Percentiles rank a stretch among this genome's conserved stretches.
phyloP scores from a whole-genome alignment of 1,139 yeast species.

The Meyerozyma athensensis region DNA sequence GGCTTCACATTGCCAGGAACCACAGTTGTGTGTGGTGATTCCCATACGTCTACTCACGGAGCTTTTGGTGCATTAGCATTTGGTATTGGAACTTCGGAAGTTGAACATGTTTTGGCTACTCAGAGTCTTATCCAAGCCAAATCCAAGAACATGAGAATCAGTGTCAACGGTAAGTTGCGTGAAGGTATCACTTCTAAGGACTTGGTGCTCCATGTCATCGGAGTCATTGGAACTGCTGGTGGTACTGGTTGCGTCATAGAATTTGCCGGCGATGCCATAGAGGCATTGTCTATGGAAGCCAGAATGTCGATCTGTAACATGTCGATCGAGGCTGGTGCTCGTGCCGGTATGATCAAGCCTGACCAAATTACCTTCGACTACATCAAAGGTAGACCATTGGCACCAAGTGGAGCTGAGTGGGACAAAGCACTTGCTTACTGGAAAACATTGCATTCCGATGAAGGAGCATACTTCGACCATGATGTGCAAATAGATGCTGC shows the following conservation, averaged over 20 bases:
- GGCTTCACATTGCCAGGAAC: conserved; percentile 98
- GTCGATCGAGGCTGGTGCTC: conserved; percentile 98
- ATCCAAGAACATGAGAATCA: conserved; percentile 91
- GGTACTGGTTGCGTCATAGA: conserved; percentile 97
- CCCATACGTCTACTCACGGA: conserved; percentile 97
- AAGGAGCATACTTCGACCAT: conserved; percentile 82
- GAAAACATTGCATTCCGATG: conserved; percentile 82
- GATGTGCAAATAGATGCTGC: conserved; percentile 77
- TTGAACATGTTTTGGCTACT: conserved; percentile 96
- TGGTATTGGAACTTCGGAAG: conserved; percentile 98
- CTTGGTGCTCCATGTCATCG: conserved; percentile 87
- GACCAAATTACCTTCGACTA: conserved; percentile 85
- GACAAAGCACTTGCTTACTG: conserved; percentile 89
- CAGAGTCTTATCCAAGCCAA: conserved; percentile 93
- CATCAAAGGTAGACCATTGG: conserved; percentile 88
- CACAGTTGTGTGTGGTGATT: conserved; percentile 97
- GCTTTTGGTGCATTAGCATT: conserved; percentile 98
- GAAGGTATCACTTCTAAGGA: conserved; percentile 96
- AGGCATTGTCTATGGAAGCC: conserved; percentile 91
- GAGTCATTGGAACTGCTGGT: conserved; percentile 98
- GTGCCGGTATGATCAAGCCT: conserved; percentile 99
- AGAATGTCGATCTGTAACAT: conserved; percentile 99
- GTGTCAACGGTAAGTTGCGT: conserved; percentile 73
- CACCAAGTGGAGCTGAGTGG: conserved; percentile 93
- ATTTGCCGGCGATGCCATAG: conserved; percentile 93